These are phyloP conservation scores for Oryza brachyantha DNA, from an alignment of 176 grass and related monocot species.

Conservation along the genomic window DNA sequence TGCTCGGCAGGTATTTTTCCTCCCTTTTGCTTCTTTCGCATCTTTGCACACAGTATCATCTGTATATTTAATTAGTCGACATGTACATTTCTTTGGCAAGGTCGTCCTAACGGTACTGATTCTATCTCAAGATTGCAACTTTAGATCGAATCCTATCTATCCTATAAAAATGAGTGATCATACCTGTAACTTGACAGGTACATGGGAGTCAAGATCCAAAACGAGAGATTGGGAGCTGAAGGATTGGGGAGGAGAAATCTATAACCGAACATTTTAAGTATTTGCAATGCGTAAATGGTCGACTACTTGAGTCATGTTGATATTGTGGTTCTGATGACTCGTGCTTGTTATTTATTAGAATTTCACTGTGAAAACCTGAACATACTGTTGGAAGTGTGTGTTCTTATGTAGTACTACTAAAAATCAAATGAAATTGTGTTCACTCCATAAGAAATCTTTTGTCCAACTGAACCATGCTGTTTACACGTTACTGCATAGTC, in stretches of 20 bases:
- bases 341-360: neutral
- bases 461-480: neutral
- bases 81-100: conserved; percentile 13
- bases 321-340: neutral
- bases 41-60: conserved; percentile 3
- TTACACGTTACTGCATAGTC: neutral
- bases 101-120: conserved; percentile 37
- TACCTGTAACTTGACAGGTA: conserved; percentile 58
- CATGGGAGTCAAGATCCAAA: conserved; percentile 70
- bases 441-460: neutral
- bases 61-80: neutral
- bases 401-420: neutral
- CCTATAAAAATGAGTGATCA: conserved; percentile 6
- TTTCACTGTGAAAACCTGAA: neutral
- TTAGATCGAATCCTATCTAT: conserved; percentile 34
- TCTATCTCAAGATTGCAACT: conserved; percentile 10
- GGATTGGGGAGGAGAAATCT: neutral
- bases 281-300: neutral
- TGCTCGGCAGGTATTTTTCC: conserved; percentile 70
- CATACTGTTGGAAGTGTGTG: neutral
- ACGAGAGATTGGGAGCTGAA: conserved; percentile 42
- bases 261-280: neutral
- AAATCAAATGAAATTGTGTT: conserved; percentile 1
- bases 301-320: neutral
- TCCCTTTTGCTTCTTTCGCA: neutral